These are phyloP conservation scores for Tillandsia leiboldiana DNA, from an alignment of 176 grass and related monocot species.

Conservation along the genomic window DNA sequence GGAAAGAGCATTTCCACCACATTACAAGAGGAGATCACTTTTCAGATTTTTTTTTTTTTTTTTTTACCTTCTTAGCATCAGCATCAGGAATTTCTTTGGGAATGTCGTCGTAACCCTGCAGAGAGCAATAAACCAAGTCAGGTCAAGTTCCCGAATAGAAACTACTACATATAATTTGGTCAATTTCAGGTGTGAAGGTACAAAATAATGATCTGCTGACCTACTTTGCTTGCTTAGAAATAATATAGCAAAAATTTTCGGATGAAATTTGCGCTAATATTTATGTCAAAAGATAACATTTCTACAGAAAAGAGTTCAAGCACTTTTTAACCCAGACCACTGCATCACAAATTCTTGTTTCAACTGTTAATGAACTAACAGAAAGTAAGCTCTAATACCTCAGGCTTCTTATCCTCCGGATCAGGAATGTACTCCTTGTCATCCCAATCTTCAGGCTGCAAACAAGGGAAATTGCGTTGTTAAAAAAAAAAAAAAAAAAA, in stretches of 20 bases:
- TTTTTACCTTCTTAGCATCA: slow-evolving; percentile 67
- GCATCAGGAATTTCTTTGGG: slow-evolving; percentile 72
- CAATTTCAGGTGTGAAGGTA: too few relatives aligned
- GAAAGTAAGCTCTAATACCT: slow-evolving; percentile 37
- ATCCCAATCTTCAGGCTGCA: slow-evolving; percentile 92
- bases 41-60: not conserved
- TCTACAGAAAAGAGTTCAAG: too few relatives aligned
- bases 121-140: not conserved
- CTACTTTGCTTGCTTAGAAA: too few relatives aligned
- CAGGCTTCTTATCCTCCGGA: slow-evolving; percentile 78
- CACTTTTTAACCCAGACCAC: too few relatives aligned
- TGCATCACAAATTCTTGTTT: not conserved
- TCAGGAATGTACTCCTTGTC: slow-evolving; percentile 91
- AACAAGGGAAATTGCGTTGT: not conserved
- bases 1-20: too few relatives aligned
- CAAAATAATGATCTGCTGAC: too few relatives aligned
- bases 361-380: not conserved
- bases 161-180: too few relatives aligned
- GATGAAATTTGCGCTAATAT: too few relatives aligned
- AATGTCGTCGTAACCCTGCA: slow-evolving; percentile 81
- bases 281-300: too few relatives aligned
- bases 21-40: not conserved
- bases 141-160: not conserved
- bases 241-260: too few relatives aligned
- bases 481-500: too few relatives aligned